Conservation (phyloP, 148 eudicot species). For the Diospyros kaki region DNA sequence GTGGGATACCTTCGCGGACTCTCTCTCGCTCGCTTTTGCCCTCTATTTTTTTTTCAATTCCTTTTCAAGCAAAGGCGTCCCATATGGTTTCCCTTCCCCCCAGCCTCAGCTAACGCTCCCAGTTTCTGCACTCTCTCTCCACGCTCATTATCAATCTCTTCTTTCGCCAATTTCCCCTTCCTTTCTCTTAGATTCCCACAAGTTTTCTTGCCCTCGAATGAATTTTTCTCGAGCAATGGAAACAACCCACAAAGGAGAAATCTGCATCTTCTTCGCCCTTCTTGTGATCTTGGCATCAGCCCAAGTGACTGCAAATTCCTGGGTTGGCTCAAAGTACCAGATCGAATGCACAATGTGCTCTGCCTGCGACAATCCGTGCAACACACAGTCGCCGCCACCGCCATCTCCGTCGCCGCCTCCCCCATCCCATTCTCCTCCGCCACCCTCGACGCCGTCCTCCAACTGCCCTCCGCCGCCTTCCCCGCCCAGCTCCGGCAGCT, state of each 20-base stretch:
- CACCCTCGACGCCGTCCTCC: too few species aligned
- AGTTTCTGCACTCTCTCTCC: too few species aligned
- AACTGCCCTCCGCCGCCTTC: too few species aligned
- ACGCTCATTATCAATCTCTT: too few species aligned
- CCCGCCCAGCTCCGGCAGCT: too few species aligned
- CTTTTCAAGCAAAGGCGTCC: too few species aligned
- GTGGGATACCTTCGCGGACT: conserved; percentile 11
- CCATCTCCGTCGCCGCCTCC: conserved; percentile 25
- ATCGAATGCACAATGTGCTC: conserved; percentile 62
- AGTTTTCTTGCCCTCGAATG: neutral
- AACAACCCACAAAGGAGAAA: neutral
- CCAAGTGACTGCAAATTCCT: conserved; percentile 19
- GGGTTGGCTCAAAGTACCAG: conserved; percentile 47
- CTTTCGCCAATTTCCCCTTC: neutral
- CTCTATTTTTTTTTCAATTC: neutral
- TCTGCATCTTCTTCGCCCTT: neutral
- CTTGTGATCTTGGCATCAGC: neutral
- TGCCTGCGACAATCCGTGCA: conserved; percentile 38
- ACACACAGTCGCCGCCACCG: conserved; percentile 18
- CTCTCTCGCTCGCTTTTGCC: neutral
- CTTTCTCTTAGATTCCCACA: neutral
- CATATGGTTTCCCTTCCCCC: too few species aligned
- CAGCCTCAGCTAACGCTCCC: too few species aligned
- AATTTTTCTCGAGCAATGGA: neutral
- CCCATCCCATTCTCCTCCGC: conserved; percentile 25